A percentile compares a stretch with the other conserved stretches of the same genome.
phyloP scores from a whole-genome alignment of 495 filamentous ascomycete species.

The Neurospora discreta region DNA sequence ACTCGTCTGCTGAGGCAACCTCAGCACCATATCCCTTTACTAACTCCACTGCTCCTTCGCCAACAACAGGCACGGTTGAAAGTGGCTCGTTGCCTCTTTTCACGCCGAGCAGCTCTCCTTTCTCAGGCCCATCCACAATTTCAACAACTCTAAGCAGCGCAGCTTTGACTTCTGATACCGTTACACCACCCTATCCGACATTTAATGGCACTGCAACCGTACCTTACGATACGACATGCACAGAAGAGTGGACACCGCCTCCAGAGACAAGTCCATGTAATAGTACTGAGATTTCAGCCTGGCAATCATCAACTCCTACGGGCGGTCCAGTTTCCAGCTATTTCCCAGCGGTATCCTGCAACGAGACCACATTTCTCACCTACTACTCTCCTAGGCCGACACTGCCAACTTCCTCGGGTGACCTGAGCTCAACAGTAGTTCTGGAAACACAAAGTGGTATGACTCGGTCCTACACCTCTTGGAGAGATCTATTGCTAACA shows the following conservation, averaged over 20 bases:
- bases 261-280: constrained; percentile 8
- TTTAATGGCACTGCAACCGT: constrained; percentile 3
- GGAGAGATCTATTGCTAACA: not conserved
- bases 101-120: not conserved
- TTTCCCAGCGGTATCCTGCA: constrained; percentile 8
- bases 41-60: constrained; percentile 12
- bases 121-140: not conserved
- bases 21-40: constrained; percentile 8
- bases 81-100: not conserved
- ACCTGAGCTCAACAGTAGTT: constrained; percentile 3
- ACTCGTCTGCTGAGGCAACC: constrained; percentile 1
- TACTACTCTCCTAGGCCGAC: not conserved
- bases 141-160: not conserved
- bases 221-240: constrained; percentile 12
- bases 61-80: not conserved
- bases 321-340: not conserved
- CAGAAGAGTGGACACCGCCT: constrained; percentile 1
- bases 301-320: not conserved
- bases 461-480: not conserved
- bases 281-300: not conserved
- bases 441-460: not conserved
- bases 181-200: constrained; percentile 7
- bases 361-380: constrained; percentile 10
- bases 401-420: not conserved
- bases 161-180: not conserved